Base-by-base conservation (phyloP, 2,329 filamentous ascomycete species). In the Aspergillus hiratsukae region DNA sequence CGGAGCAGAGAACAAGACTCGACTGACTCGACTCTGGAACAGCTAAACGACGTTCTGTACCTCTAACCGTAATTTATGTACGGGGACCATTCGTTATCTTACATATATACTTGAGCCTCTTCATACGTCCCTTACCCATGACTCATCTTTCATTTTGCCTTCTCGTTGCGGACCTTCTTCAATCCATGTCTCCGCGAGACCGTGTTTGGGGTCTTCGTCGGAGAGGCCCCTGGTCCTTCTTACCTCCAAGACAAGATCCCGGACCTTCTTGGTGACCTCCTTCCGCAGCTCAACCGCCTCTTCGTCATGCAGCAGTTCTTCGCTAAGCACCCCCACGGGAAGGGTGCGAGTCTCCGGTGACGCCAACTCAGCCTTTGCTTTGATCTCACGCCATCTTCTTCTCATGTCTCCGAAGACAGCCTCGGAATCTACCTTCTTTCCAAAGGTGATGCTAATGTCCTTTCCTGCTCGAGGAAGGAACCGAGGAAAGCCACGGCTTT, bases 381-480 rank as follows among this genome's bases (percentile, higher is more conserved):
- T 73, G 52, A 97, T 75, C 55, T 81, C 80, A 65, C 83, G 83
- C 94, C 94, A 99, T 53, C 83, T 80, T 31, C 77, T 76, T 57
- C 93, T 82, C 69, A 95, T 76, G 58, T 90, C 89, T 3, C 89
- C 90, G 77, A 97, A 96, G 1, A 87, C 80, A 19, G 77, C 78
- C 56, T 94, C 89, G 0, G 82, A 80, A 66, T 95, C 87, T 0
- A 95, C 80, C 48, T 83, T 85, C 49, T 92, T 84, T 21, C 94
- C 94, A 74, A 72, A 72, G 3, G 70, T 72, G 21, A 72, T 61
- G 46, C 64, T 67, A 31, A 72, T 63, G 17, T 83, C 83, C 56
- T 93, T 86, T 23, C 94, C 94, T 71, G 85, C 75, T 3, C 93
- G 83, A 1, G 94, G 94, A 14, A 96, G 65, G 67, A 90, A 94